A percentile compares a stretch with the other conserved stretches of the same genome.
Evolutionary conservation across 2,329 filamentous ascomycete genomes (phyloP).

Genomic region (Fusarium multiceps): DNA sequence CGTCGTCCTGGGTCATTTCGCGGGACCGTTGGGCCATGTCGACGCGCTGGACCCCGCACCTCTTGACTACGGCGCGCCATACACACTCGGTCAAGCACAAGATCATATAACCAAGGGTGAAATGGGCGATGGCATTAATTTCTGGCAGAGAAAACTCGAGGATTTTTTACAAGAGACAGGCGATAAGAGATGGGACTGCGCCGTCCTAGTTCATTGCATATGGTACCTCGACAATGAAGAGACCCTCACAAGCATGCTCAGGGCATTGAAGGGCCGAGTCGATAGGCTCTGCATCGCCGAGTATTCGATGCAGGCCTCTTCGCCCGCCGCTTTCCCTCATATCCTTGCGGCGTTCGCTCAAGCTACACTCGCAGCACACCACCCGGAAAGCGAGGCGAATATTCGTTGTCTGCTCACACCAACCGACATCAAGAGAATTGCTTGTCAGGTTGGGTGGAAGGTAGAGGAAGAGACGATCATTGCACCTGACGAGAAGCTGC

Average conservation of each 20-base stretch:
- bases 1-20: slow-evolving; percentile 3
- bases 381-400: not conserved
- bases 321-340: slow-evolving; percentile 1
- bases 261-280: not conserved
- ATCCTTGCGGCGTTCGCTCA: slow-evolving; percentile 4
- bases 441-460: not conserved
- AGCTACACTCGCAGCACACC: slow-evolving; percentile 10
- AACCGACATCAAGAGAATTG: slow-evolving; percentile 1
- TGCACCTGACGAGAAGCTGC: not conserved
- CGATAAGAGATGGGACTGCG: not conserved
- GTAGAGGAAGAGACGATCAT: not conserved
- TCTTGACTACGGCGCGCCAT: slow-evolving; percentile 20
- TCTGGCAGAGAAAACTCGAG: not conserved
- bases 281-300: slow-evolving; percentile 7
- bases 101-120: not conserved
- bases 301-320: slow-evolving; percentile 19
- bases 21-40: not conserved
- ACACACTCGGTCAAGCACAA: slow-evolving; percentile 18
- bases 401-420: slow-evolving; percentile 13
- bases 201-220: slow-evolving; percentile 9
- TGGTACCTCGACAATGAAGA: slow-evolving; percentile 12
- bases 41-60: slow-evolving; percentile 22
- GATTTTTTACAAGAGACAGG: not conserved
- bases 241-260: not conserved
- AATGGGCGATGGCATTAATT: not conserved